Percentiles rank a stretch among this genome's conserved stretches.
These are phyloP conservation scores for Pilasporangium apinafurcum DNA, from an alignment of 352 stramenopile genomes.

Conservation along the genomic window DNA sequence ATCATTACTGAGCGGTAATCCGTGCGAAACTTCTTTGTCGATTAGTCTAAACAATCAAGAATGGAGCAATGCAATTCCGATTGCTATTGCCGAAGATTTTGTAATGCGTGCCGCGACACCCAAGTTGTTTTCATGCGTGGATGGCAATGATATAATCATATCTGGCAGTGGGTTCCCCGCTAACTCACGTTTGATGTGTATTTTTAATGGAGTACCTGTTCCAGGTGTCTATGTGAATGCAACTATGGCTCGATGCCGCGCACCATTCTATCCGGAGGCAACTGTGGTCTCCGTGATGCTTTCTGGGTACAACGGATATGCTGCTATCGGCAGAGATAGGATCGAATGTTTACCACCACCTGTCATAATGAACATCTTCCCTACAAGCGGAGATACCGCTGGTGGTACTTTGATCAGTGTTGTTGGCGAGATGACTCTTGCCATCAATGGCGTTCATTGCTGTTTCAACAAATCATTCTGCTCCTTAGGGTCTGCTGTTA, in stretches of 20 bases:
- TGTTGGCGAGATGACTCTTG: too few relatives aligned
- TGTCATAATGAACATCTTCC: constrained; percentile 10
- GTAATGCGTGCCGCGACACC: constrained; percentile 14
- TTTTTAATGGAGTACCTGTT: constrained; percentile 24
- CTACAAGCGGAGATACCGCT: constrained; percentile 8
- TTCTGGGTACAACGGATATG: constrained; percentile 21
- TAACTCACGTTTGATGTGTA: constrained; percentile 18
- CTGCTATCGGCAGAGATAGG: constrained; percentile 6
- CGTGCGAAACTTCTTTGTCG: constrained; percentile 7
- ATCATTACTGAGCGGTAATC: neutral
- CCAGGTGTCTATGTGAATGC: constrained; percentile 19
- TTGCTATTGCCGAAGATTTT: constrained; percentile 15
- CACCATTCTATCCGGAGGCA: constrained; percentile 12
- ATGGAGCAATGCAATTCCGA: constrained; percentile 13
- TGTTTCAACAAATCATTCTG: constrained; percentile 20
- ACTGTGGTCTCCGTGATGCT: constrained; percentile 16
- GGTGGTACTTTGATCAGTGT: constrained; percentile 12
- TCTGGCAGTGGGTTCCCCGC: constrained; percentile 28
- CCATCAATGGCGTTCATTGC: too few relatives aligned
- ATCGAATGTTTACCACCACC: constrained; percentile 13
- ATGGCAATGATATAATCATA: constrained; percentile 12
- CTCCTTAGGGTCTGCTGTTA: constrained; percentile 5
- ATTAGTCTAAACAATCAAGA: constrained; percentile 48
- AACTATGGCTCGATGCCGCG: constrained; percentile 16
- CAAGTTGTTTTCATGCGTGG: constrained; percentile 11